Base-by-base conservation (phyloP, 148 eudicot species). In the Chenopodium suecicum region DNA sequence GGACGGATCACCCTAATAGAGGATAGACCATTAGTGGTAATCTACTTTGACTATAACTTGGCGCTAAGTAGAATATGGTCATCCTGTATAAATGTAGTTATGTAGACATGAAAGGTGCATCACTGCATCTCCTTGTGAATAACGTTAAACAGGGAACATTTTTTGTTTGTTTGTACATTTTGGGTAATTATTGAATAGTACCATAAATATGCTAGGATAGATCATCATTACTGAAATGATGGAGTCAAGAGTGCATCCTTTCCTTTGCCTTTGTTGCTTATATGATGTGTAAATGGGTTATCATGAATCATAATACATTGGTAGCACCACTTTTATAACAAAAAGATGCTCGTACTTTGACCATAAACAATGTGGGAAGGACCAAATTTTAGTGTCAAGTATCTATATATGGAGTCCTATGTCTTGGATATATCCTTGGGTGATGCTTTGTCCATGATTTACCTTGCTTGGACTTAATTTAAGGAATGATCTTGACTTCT, bases 1-100 rank as follows among this genome's bases (percentile, higher is more conserved):
- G 91, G 97, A 84, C 89, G 99, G 84, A 79, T 88, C 74, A 84
- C 92, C 72, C 66, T 97, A 74, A 84, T 97, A 76, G 99, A 97
- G 85, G 90, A 97, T 81, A 94, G 82, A 89, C 87, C 97, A 74
- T 82, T 97, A 63, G 58, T 75, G 97, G 99, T 97, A 91, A 84
- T 62, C 16, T 56, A 52, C 77, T 68, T 69, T 32, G 34, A 79
- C 79, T 76, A 8, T 23, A 52, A 5, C 8, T 62, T 79, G 65
- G 1, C 13, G 4, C 20, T 37, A 1, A 10, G 34, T n/a, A 70
- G n/a, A 37, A 70, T 78, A 3, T 47, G 54, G 31, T 25, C 29
- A 50, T 27, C 19, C 31, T 56, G 32, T 32, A 27, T 31, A 19
- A 47, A 9, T 20, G 1, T 22, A 34, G 46, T 32, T 7, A 32